Evolutionary conservation across 2,329 filamentous ascomycete species (phyloP), one percentile per base, ranked within the genome.

Genomic region (Pseudogymnoascus sp.): DNA sequence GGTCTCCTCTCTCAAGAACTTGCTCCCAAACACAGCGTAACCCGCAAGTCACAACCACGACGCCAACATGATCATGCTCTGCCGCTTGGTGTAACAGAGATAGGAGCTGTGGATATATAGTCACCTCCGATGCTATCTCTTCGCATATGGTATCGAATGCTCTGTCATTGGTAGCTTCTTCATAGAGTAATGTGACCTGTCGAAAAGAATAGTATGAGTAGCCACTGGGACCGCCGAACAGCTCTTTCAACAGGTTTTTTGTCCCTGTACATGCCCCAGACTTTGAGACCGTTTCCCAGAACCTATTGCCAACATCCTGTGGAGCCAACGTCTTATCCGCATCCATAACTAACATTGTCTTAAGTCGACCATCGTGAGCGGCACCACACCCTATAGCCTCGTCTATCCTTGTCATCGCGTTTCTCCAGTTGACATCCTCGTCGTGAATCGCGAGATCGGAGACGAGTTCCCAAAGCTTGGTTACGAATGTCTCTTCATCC

Each of bases 141-240:
- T 74, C 57, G 66, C 82, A 86, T 2, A 77, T 8, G 0, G 5
- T 16, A 2, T 82, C 74, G 65, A 79, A 85, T 0, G 70, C 64
- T 1, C 68, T 37, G 5, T 75, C 69, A 9, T 72, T 66, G 1
- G 64, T 63, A 0, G 62, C 62, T 50, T 83, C 78, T 67, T 84
- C 80, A 63, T 81, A 82, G 0, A 84, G 66, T 20, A 84, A 67
- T 2, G 71, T 71, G 0, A 77, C 81, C 64, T 87, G 81, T 0
- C 75, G 76, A 62, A 87, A 87, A 0, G 80, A 77, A 7, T 66
- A 68, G 63, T 85, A 80, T 0, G 79, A 78, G 67, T 86, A 84
- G 0, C 74, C 74, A 60, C 80, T 63, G 0, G 66, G 64, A 22
- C 77, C 72, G 20, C 76, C 72, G 65, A 86, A 86, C 3, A 86